Evolutionary conservation across 1,139 yeast species (phyloP).

Genomic region (Sugiyamaella novakii): DNA sequence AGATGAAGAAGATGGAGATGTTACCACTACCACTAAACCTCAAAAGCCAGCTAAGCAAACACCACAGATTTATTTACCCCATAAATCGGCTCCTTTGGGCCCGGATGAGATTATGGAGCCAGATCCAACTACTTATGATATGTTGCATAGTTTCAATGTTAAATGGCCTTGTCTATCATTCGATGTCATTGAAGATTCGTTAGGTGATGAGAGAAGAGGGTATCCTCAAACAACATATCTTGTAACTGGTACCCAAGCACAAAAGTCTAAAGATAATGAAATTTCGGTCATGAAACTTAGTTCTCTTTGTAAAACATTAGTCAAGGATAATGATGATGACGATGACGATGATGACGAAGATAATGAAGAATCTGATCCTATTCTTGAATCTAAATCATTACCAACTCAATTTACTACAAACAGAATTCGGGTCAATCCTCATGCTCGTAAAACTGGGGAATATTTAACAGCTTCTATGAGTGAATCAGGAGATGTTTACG

Average conservation of each 20-base stretch:
- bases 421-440: slow-evolving; percentile 83
- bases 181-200: slow-evolving; percentile 81
- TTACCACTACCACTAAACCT: slow-evolving; percentile 43
- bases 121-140: slow-evolving; percentile 92
- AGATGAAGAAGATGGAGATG: slow-evolving; percentile 47
- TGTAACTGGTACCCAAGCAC: slow-evolving; percentile 94
- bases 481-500: slow-evolving; percentile 86
- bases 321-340: slow-evolving; percentile 72
- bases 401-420: slow-evolving; percentile 85
- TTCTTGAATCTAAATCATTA: slow-evolving; percentile 78
- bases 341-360: slow-evolving; percentile 77
- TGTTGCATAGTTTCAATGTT: slow-evolving; percentile 90
- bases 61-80: slow-evolving; percentile 69
- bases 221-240: slow-evolving; percentile 87
- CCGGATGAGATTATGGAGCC: slow-evolving; percentile 97
- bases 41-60: slow-evolving; percentile 32
- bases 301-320: slow-evolving; percentile 79
- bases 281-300: slow-evolving; percentile 80
- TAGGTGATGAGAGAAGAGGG: slow-evolving; percentile 85
- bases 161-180: slow-evolving; percentile 98
- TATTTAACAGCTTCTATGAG: slow-evolving; percentile 85
- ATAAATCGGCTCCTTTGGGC: slow-evolving; percentile 83
- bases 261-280: slow-evolving; percentile 83
- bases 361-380: slow-evolving; percentile 79
- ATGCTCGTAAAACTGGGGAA: slow-evolving; percentile 73